Base-by-base conservation (phyloP, 2,329 filamentous ascomycete species). In the Westerdykella aurantiaca region DNA sequence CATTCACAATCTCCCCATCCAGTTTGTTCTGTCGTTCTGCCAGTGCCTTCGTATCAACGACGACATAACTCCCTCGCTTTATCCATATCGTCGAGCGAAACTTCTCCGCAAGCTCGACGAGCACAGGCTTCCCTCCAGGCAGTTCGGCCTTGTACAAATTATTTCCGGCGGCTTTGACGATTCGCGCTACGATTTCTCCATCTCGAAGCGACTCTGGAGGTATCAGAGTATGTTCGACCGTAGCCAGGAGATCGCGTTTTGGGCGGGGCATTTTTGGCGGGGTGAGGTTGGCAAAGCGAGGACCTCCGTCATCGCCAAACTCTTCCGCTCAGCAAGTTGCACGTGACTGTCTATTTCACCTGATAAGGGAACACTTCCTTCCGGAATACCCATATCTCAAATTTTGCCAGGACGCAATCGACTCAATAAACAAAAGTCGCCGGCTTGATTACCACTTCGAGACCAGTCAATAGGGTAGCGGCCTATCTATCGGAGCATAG, bases 21-120 rank as follows among this genome's bases (percentile, higher is more conserved):
- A 95, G 79, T 66, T 88, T 89, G 57, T 88, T 88, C 37, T 85
- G 83, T 41, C 82, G 72, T 18, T 78, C 80, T 22, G 82, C 80
- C 31, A 83, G 73, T 2, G 78, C 74, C 23, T 76, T 75, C 18
- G 80, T 84, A 53, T 97, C 86, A 12, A 95, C 77, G 10, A 97
- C 71, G 23, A 96, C 89, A 66, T 84, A 97, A 0, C 88, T 88
- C 23, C 89, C 86, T 14, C 88, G 82, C 68, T 86, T 90, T 66
- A 97, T 86, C 87, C 88, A 97, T 51, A 97, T 88, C 2, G 88
- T 93, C 52, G 88, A 93, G 48, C 91, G 86, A 64, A 97, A 96
- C 34, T 83, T 82, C 21, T 88, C 74, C 9, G 87, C 85, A 16
- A 98, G 80, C 72, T 96, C 89, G 17, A 89, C 83, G 14, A 94